These are phyloP conservation scores for Capsicum pubescens DNA, from an alignment of 257 asterid species.

Conservation along the genomic window DNA sequence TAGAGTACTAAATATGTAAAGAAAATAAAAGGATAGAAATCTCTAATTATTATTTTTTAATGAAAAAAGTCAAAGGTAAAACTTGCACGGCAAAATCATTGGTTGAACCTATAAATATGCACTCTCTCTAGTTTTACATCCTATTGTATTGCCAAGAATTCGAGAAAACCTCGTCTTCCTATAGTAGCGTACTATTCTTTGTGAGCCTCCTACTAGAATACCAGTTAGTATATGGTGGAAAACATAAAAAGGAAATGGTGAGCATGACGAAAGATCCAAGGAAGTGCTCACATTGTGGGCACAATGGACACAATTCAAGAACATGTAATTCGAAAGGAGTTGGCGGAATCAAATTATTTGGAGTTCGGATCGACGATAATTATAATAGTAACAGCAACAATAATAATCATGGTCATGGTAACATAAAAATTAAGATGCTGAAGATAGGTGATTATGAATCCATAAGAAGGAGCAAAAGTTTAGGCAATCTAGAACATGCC, in stretches of 20 bases:
- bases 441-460: constrained; percentile 13
- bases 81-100: constrained; percentile 23
- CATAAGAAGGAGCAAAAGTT: constrained; percentile 52
- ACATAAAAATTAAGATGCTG: neutral
- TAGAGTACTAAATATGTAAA: neutral
- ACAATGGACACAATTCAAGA: constrained; percentile 44
- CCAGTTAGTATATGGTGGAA: too few relatives aligned
- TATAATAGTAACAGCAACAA: constrained; percentile 17
- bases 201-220: neutral
- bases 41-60: too few relatives aligned
- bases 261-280: constrained; percentile 23
- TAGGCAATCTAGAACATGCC: constrained; percentile 41
- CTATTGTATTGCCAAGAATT: constrained; percentile 21
- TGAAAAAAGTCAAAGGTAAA: constrained; percentile 10
- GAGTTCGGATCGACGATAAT: constrained; percentile 49
- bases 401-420: neutral
- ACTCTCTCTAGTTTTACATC: constrained; percentile 16
- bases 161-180: constrained; percentile 17
- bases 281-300: constrained; percentile 46
- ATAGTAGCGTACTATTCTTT: neutral
- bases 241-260: neutral
- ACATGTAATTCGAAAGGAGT: constrained; percentile 39
- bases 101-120: constrained; percentile 25
- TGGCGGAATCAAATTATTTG: constrained; percentile 55
- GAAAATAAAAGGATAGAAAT: neutral